Conservation (phyloP, 116 monocot species). For the Zostera marina region DNA sequence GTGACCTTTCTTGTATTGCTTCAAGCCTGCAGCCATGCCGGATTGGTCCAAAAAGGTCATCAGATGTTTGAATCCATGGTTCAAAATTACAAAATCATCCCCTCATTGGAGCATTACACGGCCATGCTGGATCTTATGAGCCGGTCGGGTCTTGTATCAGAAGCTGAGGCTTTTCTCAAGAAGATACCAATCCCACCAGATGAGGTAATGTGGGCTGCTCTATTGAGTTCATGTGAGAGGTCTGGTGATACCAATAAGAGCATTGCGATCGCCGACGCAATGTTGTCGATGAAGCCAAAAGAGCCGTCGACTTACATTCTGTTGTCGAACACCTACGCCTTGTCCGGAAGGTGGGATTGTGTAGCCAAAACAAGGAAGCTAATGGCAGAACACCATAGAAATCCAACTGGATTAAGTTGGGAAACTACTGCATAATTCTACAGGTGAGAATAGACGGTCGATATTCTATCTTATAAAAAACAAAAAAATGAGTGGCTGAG, state of each 20-base stretch:
- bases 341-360: slow-evolving; percentile 42
- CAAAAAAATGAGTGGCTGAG: too few relatives aligned
- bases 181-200: slow-evolving; percentile 59
- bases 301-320: slow-evolving; percentile 48
- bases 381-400: slow-evolving; percentile 38
- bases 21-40: slow-evolving; percentile 74
- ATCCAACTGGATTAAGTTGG: slow-evolving; percentile 65
- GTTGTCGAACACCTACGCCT: slow-evolving; percentile 57
- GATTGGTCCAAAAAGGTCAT: slow-evolving; percentile 52
- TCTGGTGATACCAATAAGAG: slow-evolving; percentile 22
- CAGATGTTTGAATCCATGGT: slow-evolving; percentile 66
- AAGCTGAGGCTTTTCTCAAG: slow-evolving; percentile 41
- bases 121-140: slow-evolving; percentile 74
- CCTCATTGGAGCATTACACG: slow-evolving; percentile 67
- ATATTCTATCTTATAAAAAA: too few relatives aligned
- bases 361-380: slow-evolving; percentile 34
- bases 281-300: slow-evolving; percentile 34
- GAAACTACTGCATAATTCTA: too few relatives aligned
- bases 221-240: slow-evolving; percentile 70
- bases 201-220: slow-evolving; percentile 50
- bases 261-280: slow-evolving; percentile 30
- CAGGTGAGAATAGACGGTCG: too few relatives aligned
- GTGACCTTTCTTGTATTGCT: slow-evolving; percentile 67
- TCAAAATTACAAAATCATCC: slow-evolving; percentile 31
- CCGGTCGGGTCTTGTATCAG: slow-evolving; percentile 49